phyloP scores from a whole-genome alignment of 73 alveolate genomes.

The Paramecium pentaurelia region DNA sequence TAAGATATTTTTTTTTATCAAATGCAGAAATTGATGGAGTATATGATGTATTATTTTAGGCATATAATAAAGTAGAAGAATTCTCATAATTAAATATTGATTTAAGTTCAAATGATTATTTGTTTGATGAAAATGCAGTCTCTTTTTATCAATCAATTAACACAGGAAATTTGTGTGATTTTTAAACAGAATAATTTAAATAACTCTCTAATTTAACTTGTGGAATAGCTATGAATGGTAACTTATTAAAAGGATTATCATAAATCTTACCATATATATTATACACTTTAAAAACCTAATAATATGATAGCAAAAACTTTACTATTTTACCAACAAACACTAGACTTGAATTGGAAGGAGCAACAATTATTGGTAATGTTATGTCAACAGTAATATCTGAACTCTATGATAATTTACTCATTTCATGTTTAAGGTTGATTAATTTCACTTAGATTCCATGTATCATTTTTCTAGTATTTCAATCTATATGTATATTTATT shows the following conservation, averaged over 20 bases:
- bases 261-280: background rate
- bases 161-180: background rate
- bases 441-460: background rate
- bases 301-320: background rate
- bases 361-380: background rate
- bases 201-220: background rate
- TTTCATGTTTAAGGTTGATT: background rate
- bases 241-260: background rate
- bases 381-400: background rate
- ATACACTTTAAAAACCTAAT: background rate
- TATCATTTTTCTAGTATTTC: background rate
- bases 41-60: background rate
- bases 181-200: background rate
- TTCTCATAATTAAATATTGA: background rate
- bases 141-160: background rate
- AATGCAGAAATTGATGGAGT: background rate
- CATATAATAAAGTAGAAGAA: background rate
- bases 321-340: background rate
- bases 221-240: background rate
- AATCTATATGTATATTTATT: background rate
- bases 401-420: background rate
- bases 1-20: background rate
- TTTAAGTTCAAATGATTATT: background rate
- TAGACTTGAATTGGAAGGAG: background rate
- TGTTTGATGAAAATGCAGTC: background rate